Base-by-base conservation (phyloP, 2,329 filamentous ascomycete genomes). In the Pyricularia grisea region DNA sequence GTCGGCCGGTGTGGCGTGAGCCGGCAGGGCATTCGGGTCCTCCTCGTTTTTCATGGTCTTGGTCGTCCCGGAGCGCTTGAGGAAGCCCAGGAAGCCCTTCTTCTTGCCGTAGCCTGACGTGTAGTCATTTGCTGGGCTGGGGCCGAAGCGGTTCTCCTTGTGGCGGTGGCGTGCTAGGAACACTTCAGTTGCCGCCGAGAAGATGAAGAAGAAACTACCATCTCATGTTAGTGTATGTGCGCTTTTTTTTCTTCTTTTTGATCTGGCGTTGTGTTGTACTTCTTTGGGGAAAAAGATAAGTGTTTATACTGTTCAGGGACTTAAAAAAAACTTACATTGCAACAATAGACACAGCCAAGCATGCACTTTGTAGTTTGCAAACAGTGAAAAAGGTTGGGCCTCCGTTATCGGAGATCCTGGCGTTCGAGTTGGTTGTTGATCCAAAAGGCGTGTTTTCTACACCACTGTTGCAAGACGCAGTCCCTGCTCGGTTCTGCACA, bases 311-410 rank as follows among this genome's bases (percentile, higher is more conserved):
- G n/a, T n/a, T n/a, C n/a, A n/a, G n/a, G n/a, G n/a, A n/a, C n/a
- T n/a, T n/a, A n/a, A n/a, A n/a, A n/a, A n/a, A n/a, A 10, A 71
- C 83, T 80, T 82, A 93, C 88, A 91, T 88, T 75, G 85, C 91
- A 69, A 93, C 86, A 70, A 97, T 91, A 33, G 93, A 82, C 20
- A 95, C 88, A 3, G 92, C 91, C 72, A 97, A 89, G 70, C 84
- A 86, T 64, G 90, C 93, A 67, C 89, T 92, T 79, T 97, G 88
- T 73, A 97, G 81, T 70, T 84, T 84, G 82, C 94, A 97, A 0
- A 90, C 88, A 9, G 78, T 78, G 58, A 75, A 76, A 71, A 81
- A 83, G 1, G 58, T 25, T 17, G 58, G 58, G 4, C 58, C 58
- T 27, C 79, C 78, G 7, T 12, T 17, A n/a, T 30, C 10, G 9